Evolutionary conservation across 306 rosid genomes (phyloP).

Genomic region (Prunus padus): DNA sequence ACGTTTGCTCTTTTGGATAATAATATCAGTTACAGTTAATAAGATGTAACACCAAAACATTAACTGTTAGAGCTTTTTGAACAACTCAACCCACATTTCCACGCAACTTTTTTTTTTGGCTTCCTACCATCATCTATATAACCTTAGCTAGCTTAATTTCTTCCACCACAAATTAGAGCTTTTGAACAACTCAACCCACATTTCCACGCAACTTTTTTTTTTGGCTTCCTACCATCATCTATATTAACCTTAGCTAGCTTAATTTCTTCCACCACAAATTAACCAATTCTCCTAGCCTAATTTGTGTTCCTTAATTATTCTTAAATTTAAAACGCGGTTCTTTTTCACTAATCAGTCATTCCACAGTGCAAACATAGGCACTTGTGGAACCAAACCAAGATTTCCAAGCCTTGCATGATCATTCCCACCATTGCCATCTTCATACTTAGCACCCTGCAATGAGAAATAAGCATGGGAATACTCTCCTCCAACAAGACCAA

Average conservation of each 20-base stretch:
- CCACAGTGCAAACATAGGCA: slow-evolving; percentile 86
- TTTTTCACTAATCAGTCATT: slow-evolving; percentile 37
- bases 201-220: not conserved
- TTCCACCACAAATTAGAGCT: slow-evolving; percentile 6
- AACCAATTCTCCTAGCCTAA: slow-evolving; percentile 7
- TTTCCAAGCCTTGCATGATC: slow-evolving; percentile 50
- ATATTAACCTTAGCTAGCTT: slow-evolving; percentile 15
- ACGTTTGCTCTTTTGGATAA: not conserved
- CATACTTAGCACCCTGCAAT: slow-evolving; percentile 53
- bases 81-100: not conserved
- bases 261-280: slow-evolving; percentile 3
- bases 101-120: not conserved
- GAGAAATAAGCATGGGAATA: slow-evolving; percentile 63
- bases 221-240: not conserved
- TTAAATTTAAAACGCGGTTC: no score
- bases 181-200: not conserved
- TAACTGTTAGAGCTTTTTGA: not conserved
- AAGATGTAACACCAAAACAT: slow-evolving; percentile 7
- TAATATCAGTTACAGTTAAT: not conserved
- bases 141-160: slow-evolving; percentile 10
- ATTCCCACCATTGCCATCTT: slow-evolving; percentile 49
- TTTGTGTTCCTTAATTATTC: not conserved
- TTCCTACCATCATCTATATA: slow-evolving; percentile 7
- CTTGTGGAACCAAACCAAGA: slow-evolving; percentile 66
- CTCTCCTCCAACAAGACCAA: slow-evolving; percentile 51